Conservation (phyloP, 2,329 filamentous ascomycete genomes). For the Beauveria bassiana region DNA sequence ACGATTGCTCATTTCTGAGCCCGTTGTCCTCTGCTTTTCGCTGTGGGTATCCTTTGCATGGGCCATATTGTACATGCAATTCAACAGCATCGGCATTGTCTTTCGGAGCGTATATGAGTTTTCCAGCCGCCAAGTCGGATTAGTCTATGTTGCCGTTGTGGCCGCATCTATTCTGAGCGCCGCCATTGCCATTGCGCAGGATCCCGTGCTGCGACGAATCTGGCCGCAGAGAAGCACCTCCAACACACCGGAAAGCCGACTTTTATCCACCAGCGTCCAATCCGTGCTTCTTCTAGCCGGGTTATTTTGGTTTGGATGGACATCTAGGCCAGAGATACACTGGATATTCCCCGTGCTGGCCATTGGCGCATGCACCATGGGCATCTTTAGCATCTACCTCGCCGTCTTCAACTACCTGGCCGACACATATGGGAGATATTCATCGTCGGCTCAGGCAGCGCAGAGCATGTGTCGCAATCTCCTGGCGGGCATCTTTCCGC, state of each 20-base stretch:
- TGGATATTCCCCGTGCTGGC: conserved; percentile 49
- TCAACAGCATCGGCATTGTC: conserved; percentile 48
- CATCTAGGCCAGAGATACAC: conserved; percentile 29
- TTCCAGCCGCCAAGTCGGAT: background rate
- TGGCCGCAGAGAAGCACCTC: background rate
- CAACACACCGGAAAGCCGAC: conserved; percentile 62
- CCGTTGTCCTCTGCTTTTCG: conserved; percentile 80
- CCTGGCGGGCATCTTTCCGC: conserved; percentile 70
- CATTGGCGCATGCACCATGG: conserved; percentile 23
- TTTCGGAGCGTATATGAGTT: conserved; percentile 60
- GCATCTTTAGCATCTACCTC: conserved; percentile 80
- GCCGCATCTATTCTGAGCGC: background rate
- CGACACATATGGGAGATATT: conserved; percentile 78
- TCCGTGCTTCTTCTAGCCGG: conserved; percentile 69
- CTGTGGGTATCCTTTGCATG: conserved; percentile 86
- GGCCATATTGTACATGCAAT: conserved; percentile 76
- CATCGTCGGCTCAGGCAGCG: conserved; percentile 76
- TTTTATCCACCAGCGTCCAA: conserved; percentile 78
- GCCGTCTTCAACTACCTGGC: conserved; percentile 90
- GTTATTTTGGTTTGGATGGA: conserved; percentile 37
- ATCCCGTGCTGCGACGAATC: background rate
- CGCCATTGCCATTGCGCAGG: background rate
- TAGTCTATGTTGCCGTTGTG: background rate
- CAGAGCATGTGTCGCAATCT: conserved; percentile 83
- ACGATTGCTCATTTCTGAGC: conserved; percentile 65